A percentile compares a stretch with the other conserved stretches of the same genome.
These are phyloP conservation scores for Xenosphaeropsis pyriputrescens DNA, from an alignment of 2,329 filamentous ascomycete species.

Conservation along the genomic window DNA sequence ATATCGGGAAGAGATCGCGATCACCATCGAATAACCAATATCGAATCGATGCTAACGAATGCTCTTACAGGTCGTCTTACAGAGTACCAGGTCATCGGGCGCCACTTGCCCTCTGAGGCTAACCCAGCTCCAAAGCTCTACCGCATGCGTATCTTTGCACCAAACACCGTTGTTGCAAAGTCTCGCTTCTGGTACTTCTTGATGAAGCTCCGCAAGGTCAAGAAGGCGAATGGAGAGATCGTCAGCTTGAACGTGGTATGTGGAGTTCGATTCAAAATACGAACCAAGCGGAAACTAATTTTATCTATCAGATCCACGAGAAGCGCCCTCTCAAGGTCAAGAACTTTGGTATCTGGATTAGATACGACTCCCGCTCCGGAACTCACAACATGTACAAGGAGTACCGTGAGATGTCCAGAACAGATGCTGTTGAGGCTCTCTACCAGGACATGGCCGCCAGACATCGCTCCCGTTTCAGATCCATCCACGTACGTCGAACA, in stretches of 20 bases:
- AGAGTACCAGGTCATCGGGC: conserved; percentile 99
- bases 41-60: too few species aligned
- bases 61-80: conserved; percentile 76
- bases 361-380: conserved; percentile 98
- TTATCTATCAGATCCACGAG: conserved; percentile 65
- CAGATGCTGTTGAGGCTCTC: conserved; percentile 87
- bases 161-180: conserved; percentile 97
- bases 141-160: conserved; percentile 99
- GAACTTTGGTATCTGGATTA: conserved; percentile 99
- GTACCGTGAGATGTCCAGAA: conserved; percentile 97
- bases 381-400: conserved; percentile 99
- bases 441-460: conserved; percentile 99
- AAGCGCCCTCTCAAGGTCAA: conserved; percentile 99
- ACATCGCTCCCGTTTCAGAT: conserved; percentile 95
- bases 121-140: conserved; percentile 98
- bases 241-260: conserved; percentile 90
- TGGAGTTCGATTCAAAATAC: conserved; percentile 10
- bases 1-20: too few species aligned
- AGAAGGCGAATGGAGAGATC: conserved; percentile 99
- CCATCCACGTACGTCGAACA: conserved; percentile 72
- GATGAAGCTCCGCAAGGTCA: conserved; percentile 98
- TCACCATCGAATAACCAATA: too few species aligned
- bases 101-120: conserved; percentile 93
- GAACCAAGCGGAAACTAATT: conserved; percentile 5
- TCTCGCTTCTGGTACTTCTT: conserved; percentile 99